Base-by-base conservation (phyloP, 2,329 filamentous ascomycete genomes). In the Coniochaeta hoffmannii region DNA sequence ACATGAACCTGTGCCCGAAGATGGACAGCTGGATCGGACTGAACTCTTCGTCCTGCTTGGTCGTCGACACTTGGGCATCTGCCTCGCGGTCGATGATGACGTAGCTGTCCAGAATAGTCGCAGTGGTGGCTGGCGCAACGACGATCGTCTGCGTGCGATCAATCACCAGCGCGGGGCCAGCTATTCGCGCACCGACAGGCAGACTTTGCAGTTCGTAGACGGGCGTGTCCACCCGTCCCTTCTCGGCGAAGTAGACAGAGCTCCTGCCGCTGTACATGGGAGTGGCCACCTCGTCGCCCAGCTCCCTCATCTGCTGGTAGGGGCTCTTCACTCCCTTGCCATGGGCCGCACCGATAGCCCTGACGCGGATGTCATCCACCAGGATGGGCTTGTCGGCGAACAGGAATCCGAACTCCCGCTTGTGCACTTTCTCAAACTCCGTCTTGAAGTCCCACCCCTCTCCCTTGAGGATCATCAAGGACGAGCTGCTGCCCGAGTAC, bases 1-100 rank as follows among this genome's bases (percentile, higher is more conserved):
- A 82, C 85, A 88, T 88, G 69, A 89, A 89, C 5, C 86, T 77
- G 66, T 88, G 84, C 0, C 82, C 83, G 63, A 89, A 88, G 54
- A 88, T 84, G 60, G 80, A 83, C 1, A 88, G 73, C 68, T 86
- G 76, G 60, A 88, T 85, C 0, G 85, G 86, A 15, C 24, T 36
- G 31, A 53, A 53, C 22, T 35, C 31, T 4, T 53, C 31, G 3
- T 53, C 34, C 10, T n/a, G 5, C 30, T 52, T 36, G n/a, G 19
- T 8, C 30, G 85, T 82, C 7, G 41, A 7, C 12, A 15, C 17
- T 19, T 22, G 7, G 9, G 41, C 19, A 19, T 14, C 36, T 4
- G 28, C 8, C 54, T 82, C 78, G 53, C 87, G 78, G 59, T 86
- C 85, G 66, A 88, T 87, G 26, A 87, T 76, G 19, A 87, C 81